A percentile compares a stretch with the other conserved stretches of the same genome.
These are phyloP conservation scores for Monosporascus sp. DNA, from an alignment of 2,329 filamentous ascomycete species.

Conservation along the genomic window DNA sequence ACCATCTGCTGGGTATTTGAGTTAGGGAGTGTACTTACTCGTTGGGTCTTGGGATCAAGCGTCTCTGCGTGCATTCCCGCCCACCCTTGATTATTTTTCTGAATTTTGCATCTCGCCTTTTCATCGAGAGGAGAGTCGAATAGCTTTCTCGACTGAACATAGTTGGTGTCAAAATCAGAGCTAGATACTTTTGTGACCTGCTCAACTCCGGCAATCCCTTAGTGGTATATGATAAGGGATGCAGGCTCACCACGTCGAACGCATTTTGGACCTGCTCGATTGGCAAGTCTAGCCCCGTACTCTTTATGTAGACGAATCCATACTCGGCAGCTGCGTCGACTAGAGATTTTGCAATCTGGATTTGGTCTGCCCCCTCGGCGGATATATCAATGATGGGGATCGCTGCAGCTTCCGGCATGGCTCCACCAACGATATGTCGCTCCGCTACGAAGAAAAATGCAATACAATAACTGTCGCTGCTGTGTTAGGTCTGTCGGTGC, in stretches of 20 bases:
- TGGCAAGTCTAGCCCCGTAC: conserved; percentile 64
- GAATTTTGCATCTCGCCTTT: conserved; percentile 70
- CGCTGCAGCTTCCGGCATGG: conserved; percentile 28
- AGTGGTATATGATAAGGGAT: too few relatives aligned
- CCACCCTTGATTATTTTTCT: conserved; percentile 83
- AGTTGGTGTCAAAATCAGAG: neutral
- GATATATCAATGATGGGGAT: conserved; percentile 85
- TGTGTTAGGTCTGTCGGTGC: too few relatives aligned
- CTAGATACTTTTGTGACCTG: neutral
- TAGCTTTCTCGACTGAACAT: conserved; percentile 59
- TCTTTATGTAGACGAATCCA: conserved; percentile 87
- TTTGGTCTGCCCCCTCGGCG: conserved; percentile 45
- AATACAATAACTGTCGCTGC: too few relatives aligned
- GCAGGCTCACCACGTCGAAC: conserved; percentile 62
- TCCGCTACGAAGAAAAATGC: too few relatives aligned
- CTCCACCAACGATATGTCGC: neutral
- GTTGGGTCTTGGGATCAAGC: conserved; percentile 76
- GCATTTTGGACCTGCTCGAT: conserved; percentile 59
- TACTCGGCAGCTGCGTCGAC: conserved; percentile 75
- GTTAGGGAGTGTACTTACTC: conserved; percentile 41
- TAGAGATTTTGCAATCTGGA: conserved; percentile 59
- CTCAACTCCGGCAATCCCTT: too few relatives aligned
- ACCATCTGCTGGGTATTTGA: neutral
- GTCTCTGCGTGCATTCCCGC: conserved; percentile 82
- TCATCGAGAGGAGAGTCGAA: conserved; percentile 66